Conservation (phyloP, 768 basidiomycete genomes). For the Boletellus emodensis region DNA sequence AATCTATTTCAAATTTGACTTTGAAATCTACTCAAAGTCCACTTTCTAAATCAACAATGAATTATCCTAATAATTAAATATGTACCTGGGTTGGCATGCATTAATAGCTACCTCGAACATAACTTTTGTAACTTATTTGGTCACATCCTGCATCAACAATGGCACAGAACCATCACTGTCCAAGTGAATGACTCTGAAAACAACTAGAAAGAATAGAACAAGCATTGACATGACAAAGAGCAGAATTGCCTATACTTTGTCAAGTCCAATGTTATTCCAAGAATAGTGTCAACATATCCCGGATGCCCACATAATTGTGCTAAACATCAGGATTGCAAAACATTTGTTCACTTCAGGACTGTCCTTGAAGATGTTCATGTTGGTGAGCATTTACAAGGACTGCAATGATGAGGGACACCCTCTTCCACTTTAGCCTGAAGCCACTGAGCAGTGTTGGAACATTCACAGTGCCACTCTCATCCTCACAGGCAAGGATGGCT, state of each 20-base stretch:
- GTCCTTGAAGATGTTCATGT: slow-evolving; percentile 50
- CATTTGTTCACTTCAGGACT: slow-evolving; percentile 78
- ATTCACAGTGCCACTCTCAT: slow-evolving; percentile 34
- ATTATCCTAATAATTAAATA: too few species aligned
- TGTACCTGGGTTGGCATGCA: slow-evolving; percentile 47
- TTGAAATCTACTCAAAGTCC: too few species aligned
- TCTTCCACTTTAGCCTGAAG: slow-evolving; percentile 61
- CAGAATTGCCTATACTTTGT: slow-evolving; percentile 74
- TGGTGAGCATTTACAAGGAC: slow-evolving; percentile 55
- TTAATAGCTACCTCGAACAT: background rate
- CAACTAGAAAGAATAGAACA: slow-evolving; percentile 84
- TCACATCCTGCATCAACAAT: slow-evolving; percentile 64
- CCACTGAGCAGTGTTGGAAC: slow-evolving; percentile 64
- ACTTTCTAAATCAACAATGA: too few species aligned
- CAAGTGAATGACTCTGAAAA: slow-evolving; percentile 66
- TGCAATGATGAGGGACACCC: slow-evolving; percentile 55
- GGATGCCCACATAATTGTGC: slow-evolving; percentile 93
- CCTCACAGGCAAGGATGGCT: slow-evolving; percentile 42
- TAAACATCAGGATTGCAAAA: slow-evolving; percentile 83
- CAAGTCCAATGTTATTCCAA: background rate
- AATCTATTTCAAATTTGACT: too few species aligned
- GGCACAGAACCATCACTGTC: slow-evolving; percentile 44
- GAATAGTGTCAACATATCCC: slow-evolving; percentile 51
- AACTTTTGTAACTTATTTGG: slow-evolving; percentile 55
- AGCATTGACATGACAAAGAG: slow-evolving; percentile 94